phyloP scores from a whole-genome alignment of 495 filamentous ascomycete genomes.

The Umbilicaria muhlenbergii region DNA sequence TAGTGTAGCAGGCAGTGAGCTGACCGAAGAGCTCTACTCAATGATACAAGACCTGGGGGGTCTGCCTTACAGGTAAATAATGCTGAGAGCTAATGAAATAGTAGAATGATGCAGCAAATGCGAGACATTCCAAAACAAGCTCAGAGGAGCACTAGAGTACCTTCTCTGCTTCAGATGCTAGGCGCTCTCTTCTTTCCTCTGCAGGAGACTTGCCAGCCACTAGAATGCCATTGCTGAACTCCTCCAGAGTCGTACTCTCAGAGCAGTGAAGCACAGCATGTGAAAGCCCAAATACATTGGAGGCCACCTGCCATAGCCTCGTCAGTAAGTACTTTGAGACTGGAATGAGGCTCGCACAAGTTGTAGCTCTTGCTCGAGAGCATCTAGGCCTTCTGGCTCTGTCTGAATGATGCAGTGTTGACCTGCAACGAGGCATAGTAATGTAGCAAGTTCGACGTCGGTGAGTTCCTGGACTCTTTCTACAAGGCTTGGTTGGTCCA shows the following conservation, averaged over 20 bases:
- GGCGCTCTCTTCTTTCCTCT: too few relatives aligned
- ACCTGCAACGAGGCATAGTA: constrained; percentile 61
- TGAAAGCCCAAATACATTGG: constrained; percentile 54
- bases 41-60: too few relatives aligned
- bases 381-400: constrained; percentile 40
- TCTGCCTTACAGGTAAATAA: too few relatives aligned
- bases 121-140: too few relatives aligned
- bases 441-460: constrained; percentile 75
- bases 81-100: too few relatives aligned
- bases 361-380: constrained; percentile 54
- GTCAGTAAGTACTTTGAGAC: not conserved
- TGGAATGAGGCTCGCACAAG: constrained; percentile 30
- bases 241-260: constrained; percentile 55
- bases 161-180: too few relatives aligned
- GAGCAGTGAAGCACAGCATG: constrained; percentile 56
- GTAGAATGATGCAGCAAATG: too few relatives aligned
- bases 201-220: constrained; percentile 12
- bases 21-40: too few relatives aligned
- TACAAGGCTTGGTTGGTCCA: constrained; percentile 45
- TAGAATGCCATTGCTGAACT: constrained; percentile 58
- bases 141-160: not conserved
- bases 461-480: constrained; percentile 57
- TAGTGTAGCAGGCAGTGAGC: too few relatives aligned
- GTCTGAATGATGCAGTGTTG: constrained; percentile 84
- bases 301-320: constrained; percentile 35